Evolutionary conservation across 768 basidiomycete genomes (phyloP), one percentile per base, ranked within the genome.

Genomic region (Lyophyllum atratum): DNA sequence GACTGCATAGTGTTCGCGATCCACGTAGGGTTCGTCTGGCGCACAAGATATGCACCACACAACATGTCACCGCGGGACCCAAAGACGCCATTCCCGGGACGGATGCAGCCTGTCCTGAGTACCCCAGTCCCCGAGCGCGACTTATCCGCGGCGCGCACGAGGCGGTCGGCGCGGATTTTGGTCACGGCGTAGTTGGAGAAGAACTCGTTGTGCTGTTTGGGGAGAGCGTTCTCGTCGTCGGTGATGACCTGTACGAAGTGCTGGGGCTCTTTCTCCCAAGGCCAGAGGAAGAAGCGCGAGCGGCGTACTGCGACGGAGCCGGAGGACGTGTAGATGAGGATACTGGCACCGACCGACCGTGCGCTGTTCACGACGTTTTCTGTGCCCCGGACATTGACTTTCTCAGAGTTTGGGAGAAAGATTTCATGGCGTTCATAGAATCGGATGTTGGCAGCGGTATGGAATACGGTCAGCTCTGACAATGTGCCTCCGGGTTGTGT

Each of bases 171-270:
- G 25, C 74, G 69, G 8, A 73, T 63, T 66, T 92, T 92, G 39
- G 86, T 83, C 22, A 74, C 80, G 0, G 90, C 88, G 55, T 92
- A 92, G 66, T 92, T 92, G 12, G 90, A 92, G 70, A 90, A 91
- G 67, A 85, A 88, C 12, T 86, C 76, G 14, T 79, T 70, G 61
- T 89, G 86, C 4, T 66, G 72, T 63, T 75, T 80, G 9, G 87
- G 86, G 1, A 83, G 60, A 12, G 68, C 63, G 24, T 54, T 60
- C 46, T 89, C 85, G 55, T 86, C 83, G 64, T 91, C 90, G 52
- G 80, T 79, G 56, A 89, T 75, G 3, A 80, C 72, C 68, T 93
- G 90, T 8, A 87, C 77, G 61, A 85, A 85, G 59, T 73, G 70
- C 25, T 74, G 60, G 0, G 88, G 86, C 55, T 74, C 77, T 25